Percentiles rank a stretch among this genome's conserved stretches.
phyloP scores from a whole-genome alignment of 345 rosid genomes.

The Populus deltoides region DNA sequence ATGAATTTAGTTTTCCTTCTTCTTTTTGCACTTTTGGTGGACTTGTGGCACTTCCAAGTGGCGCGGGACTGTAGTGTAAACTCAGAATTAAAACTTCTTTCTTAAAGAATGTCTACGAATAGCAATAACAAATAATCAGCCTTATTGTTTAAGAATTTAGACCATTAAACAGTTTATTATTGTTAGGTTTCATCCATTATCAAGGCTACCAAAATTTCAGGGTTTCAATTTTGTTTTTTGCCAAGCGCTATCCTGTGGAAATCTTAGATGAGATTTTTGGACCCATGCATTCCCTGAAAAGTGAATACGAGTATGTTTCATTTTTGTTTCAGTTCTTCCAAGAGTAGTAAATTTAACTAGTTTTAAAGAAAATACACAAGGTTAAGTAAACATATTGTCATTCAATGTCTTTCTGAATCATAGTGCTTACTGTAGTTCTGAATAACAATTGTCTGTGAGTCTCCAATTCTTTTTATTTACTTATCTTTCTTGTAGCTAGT shows the following conservation, averaged over 20 bases:
- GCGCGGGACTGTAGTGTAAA: not conserved
- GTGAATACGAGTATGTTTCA: not conserved
- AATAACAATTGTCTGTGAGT: not conserved
- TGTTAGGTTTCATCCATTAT: not conserved
- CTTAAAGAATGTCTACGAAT: not conserved
- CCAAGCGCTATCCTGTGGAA: not conserved
- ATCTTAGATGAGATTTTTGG: not conserved
- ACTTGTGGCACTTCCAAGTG: not conserved
- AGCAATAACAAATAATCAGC: not conserved
- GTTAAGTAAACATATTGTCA: not conserved
- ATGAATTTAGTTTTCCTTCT: not conserved
- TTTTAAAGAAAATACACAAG: not conserved
- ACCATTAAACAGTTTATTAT: not conserved
- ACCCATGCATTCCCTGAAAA: not conserved
- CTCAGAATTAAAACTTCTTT: not conserved
- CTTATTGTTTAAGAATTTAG: not conserved
- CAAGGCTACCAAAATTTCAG: not conserved
- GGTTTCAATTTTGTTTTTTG: not conserved
- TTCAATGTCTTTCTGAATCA: not conserved
- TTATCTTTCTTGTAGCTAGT: not conserved
- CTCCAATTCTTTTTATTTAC: not conserved
- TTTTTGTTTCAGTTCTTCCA: not conserved
- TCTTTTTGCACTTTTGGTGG: constrained; percentile 6
- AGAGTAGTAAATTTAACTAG: not conserved
- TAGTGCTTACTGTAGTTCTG: not conserved